Evolutionary conservation across 164 flowering plant species (phyloP).

Genomic region (grape (Vitis vinifera)): DNA sequence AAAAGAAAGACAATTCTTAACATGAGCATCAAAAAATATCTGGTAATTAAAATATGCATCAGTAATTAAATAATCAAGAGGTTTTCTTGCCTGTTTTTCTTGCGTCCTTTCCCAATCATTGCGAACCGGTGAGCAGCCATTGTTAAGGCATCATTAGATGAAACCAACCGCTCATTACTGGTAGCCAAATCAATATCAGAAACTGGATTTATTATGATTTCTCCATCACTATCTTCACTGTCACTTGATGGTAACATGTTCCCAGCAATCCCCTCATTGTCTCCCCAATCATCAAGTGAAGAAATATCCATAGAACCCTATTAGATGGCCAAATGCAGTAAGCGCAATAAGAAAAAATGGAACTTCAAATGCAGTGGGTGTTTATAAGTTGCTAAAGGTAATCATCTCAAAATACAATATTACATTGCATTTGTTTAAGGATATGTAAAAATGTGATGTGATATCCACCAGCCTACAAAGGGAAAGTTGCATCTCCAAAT

Average conservation of each 20-base stretch:
- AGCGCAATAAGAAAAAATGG: background rate
- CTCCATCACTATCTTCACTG: conserved; percentile 82
- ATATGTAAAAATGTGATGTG: no score
- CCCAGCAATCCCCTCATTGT: conserved; percentile 29
- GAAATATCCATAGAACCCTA: conserved; percentile 47
- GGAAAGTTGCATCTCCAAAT: no score
- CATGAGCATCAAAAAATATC: background rate
- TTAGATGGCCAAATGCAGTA: background rate
- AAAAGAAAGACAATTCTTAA: background rate
- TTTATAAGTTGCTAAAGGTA: no score
- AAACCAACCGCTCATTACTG: conserved; percentile 22
- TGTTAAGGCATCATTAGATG: conserved; percentile 46
- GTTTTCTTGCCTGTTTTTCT: conserved; percentile 40
- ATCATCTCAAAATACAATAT: background rate
- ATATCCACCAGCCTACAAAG: no score
- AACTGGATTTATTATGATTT: conserved; percentile 52
- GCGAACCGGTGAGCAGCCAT: conserved; percentile 58
- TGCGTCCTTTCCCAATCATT: conserved; percentile 39
- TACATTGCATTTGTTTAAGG: no score
- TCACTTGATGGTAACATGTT: conserved; percentile 65
- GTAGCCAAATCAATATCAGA: conserved; percentile 65
- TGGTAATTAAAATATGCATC: background rate
- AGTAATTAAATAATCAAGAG: background rate
- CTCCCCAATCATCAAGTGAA: conserved; percentile 52
- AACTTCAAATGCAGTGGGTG: no score